Conservation (phyloP, 306 rosid species). For the Pyrus communis region DNA sequence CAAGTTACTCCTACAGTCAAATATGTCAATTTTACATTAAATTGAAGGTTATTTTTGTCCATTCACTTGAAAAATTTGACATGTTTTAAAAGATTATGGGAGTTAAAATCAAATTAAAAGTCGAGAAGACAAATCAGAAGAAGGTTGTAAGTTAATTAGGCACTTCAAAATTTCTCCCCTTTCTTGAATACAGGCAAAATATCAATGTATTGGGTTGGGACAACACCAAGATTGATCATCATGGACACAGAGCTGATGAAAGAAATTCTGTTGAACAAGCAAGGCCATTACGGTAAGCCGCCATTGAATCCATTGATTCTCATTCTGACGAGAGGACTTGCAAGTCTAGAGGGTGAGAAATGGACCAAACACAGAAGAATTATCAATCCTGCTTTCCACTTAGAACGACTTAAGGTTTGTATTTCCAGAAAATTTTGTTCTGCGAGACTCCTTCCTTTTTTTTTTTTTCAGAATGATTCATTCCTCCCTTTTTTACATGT, state of each 20-base stretch:
- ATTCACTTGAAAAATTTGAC: no score
- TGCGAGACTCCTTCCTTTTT: not conserved
- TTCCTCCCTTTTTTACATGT: not conserved
- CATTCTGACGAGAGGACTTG: conserved; percentile 27
- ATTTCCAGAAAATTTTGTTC: not conserved
- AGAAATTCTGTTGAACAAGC: conserved; percentile 36
- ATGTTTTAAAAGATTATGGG: no score
- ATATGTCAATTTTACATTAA: no score
- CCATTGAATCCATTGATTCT: conserved; percentile 30
- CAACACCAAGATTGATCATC: conserved; percentile 42
- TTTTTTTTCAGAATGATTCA: not conserved
- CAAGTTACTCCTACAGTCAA: not conserved
- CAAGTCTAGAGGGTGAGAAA: conserved; percentile 40
- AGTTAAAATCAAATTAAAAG: not conserved
- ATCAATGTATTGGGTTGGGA: conserved; percentile 45
- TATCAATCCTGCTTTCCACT: conserved; percentile 48
- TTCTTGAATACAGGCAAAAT: conserved; percentile 20
- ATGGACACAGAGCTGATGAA: conserved; percentile 34
- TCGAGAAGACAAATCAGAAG: not conserved
- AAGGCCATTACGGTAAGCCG: conserved; percentile 41
- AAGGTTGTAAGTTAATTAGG: not conserved
- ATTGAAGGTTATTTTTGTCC: not conserved
- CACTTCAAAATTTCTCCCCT: not conserved
- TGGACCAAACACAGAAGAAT: conserved; percentile 40
- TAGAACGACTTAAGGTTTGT: conserved; percentile 40